A percentile compares a stretch with the other conserved stretches of the same genome.
phyloP scores from a whole-genome alignment of 306 rosid species.

The Quercus dentata region DNA sequence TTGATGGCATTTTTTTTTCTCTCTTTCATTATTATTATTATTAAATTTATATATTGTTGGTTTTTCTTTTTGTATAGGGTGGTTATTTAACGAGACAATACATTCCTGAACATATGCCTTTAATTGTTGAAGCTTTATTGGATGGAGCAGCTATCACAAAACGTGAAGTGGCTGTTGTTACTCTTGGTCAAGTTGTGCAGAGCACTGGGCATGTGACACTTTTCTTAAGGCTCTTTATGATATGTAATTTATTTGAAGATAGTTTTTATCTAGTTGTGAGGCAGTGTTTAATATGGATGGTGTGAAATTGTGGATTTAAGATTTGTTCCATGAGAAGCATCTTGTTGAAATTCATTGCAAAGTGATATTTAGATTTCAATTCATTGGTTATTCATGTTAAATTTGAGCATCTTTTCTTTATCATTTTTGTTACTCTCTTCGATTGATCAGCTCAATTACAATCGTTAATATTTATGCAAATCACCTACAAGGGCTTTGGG shows the following conservation, averaged over 20 bases:
- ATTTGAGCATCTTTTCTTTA: neutral
- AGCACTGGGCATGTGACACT: conserved; percentile 79
- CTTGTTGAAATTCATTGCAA: neutral
- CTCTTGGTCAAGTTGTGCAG: conserved; percentile 98
- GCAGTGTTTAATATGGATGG: neutral
- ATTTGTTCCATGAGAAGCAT: neutral
- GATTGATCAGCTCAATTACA: neutral
- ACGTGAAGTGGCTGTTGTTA: conserved; percentile 92
- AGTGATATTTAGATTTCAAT: neutral
- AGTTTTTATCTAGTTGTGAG: neutral
- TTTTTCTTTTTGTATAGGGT: conserved; percentile 45
- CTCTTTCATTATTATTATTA: neutral
- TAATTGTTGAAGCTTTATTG: conserved; percentile 87
- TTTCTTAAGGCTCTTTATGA: conserved; percentile 4
- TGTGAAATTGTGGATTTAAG: neutral
- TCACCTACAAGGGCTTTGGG: neutral
- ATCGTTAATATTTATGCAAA: neutral
- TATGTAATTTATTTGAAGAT: neutral
- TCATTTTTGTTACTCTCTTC: neutral
- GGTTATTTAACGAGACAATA: conserved; percentile 95
- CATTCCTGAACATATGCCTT: conserved; percentile 97
- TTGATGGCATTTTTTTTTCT: neutral
- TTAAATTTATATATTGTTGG: neutral
- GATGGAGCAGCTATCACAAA: conserved; percentile 93
- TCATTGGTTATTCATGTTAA: neutral